phyloP scores from a whole-genome alignment of 1,139 yeast species.

The Blastobotrys ciferrii region DNA sequence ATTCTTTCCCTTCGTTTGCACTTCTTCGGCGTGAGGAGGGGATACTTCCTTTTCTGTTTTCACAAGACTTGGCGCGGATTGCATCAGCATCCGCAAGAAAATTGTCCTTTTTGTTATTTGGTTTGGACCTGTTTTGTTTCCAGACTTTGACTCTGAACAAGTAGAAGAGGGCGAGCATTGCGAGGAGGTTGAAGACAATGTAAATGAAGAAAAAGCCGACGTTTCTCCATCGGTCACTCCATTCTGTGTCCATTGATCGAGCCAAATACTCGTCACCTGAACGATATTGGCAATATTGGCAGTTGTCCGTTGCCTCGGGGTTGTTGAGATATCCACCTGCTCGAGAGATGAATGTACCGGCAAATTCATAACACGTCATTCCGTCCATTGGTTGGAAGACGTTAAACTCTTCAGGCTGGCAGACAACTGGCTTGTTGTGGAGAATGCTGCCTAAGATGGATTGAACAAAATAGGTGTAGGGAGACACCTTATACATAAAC shows the following conservation, averaged over 20 bases:
- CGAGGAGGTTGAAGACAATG: constrained; percentile 45
- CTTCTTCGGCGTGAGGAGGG: neutral
- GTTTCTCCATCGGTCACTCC: constrained; percentile 53
- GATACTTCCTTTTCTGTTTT: neutral
- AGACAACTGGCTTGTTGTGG: constrained; percentile 55
- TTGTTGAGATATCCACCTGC: constrained; percentile 54
- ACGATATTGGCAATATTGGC: constrained; percentile 56
- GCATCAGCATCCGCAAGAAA: neutral
- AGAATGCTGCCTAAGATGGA: constrained; percentile 50
- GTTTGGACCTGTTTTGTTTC: constrained; percentile 8
- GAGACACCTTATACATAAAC: constrained; percentile 67
- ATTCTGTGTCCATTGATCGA: constrained; percentile 43
- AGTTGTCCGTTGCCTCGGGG: constrained; percentile 49
- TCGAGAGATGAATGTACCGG: constrained; percentile 36
- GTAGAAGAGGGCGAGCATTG: constrained; percentile 44
- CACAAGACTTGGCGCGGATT: neutral
- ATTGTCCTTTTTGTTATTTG: neutral
- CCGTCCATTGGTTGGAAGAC: constrained; percentile 58
- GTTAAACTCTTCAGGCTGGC: constrained; percentile 50
- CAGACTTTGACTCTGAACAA: constrained; percentile 34
- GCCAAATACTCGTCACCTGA: constrained; percentile 54
- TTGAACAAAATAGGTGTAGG: constrained; percentile 62
- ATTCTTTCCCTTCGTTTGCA: neutral
- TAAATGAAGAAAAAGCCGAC: constrained; percentile 53
- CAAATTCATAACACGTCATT: constrained; percentile 55